Conservation (phyloP, 129 eudicot species). For the Pittosporum tobira region DNA sequence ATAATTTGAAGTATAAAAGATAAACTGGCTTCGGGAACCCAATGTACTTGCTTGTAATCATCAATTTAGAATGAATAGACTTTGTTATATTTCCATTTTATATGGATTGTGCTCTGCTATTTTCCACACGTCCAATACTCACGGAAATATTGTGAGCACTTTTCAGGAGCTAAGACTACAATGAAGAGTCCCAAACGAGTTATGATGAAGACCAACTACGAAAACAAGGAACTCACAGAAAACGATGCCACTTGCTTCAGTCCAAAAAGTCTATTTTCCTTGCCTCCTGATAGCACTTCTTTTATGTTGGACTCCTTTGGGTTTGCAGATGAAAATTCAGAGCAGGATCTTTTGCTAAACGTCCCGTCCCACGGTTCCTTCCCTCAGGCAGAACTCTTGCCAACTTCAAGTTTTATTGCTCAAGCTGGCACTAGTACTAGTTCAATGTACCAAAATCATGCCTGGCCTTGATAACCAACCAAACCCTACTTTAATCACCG, state of each 20-base stretch:
- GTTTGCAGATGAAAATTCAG: constrained; percentile 43
- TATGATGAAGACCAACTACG: constrained; percentile 39
- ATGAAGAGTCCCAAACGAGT: constrained; percentile 60
- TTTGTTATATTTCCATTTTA: too few relatives aligned
- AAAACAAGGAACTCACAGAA: constrained; percentile 45
- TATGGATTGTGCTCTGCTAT: too few relatives aligned
- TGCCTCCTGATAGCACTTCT: constrained; percentile 57
- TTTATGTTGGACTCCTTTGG: constrained; percentile 48
- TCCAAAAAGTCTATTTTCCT: constrained; percentile 57
- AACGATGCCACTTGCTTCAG: constrained; percentile 58
- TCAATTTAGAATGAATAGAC: neutral
- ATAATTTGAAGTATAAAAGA: neutral
- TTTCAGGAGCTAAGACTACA: constrained; percentile 49
- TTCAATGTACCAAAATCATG: constrained; percentile 50
- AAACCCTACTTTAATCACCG: constrained; percentile 8
- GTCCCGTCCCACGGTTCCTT: constrained; percentile 80
- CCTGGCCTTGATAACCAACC: constrained; percentile 38
- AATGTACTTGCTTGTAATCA: neutral
- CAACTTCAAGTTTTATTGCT: constrained; percentile 46
- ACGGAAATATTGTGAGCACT: neutral
- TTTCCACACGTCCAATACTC: too few relatives aligned
- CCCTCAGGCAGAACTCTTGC: constrained; percentile 88
- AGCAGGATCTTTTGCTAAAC: constrained; percentile 69
- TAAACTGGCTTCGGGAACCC: neutral
- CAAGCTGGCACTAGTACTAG: constrained; percentile 80